Base-by-base conservation (phyloP, 139 green algal genomes). In the Coelastrella sp. region DNA sequence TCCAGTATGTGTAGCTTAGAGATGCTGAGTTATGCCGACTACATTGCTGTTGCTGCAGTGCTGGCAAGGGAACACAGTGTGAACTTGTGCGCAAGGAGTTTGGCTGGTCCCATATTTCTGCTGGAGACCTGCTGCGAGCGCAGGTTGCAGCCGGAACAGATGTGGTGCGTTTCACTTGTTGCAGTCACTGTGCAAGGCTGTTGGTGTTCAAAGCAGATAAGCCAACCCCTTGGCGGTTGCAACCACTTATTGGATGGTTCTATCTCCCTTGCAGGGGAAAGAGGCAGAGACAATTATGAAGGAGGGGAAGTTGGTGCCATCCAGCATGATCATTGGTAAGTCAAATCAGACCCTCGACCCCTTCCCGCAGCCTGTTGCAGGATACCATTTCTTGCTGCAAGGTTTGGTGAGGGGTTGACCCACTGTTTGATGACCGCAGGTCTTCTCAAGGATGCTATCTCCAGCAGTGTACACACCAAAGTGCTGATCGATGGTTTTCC, bases 401-500 rank as follows among this genome's bases (percentile, higher is more conserved):
- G n/a, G n/a, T n/a, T n/a, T n/a, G n/a, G n/a, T n/a, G n/a, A n/a
- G n/a, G n/a, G n/a, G n/a, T n/a, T n/a, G n/a, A n/a, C n/a, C n/a
- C n/a, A n/a, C n/a, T n/a, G n/a, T 50, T 13, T 23, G 38, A n/a
- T 81, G 68, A 25, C 0, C 51, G 27, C 84, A 93, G 89, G 83
- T 15, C 80, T 93, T 50, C 51, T 91, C 25, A 35, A 71, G 9
- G 84, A 79, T 3, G 90, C 86, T n/a, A 86, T 92, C 64, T 32
- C 37, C 3, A 62, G 50, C 7, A 87, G 75, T 41, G 75, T 79
- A 6, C n/a, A 48, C 63, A 86, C 35, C 4, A 73, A 76, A 37
- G 86, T 92, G 72, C 85, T 92, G n/a, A 94, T 98, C 32, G 95
- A 98, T 84, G 95, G 95, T 60, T 98, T 97, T 81, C 95, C 95